phyloP scores from a whole-genome alignment of 1,284 basidiomycete species.

The Stereum hirsutum region DNA sequence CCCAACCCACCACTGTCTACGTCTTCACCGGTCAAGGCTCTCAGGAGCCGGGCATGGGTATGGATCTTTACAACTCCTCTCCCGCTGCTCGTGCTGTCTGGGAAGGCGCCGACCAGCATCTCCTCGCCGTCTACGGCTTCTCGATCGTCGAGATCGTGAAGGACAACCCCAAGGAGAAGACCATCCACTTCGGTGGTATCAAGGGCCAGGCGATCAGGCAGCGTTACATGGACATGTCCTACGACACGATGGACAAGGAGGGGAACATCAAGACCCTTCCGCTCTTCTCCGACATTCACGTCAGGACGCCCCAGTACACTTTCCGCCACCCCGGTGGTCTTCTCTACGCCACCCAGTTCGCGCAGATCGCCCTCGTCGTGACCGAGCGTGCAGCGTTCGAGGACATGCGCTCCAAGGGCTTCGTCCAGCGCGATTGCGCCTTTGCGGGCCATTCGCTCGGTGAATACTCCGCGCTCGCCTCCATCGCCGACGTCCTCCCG shows the following conservation, averaged over 20 bases:
- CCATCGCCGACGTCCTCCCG: conserved; percentile 92
- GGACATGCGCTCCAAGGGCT: conserved; percentile 94
- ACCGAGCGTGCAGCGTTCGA: conserved; percentile 98
- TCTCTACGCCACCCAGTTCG: conserved; percentile 96
- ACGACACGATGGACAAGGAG: conserved; percentile 93
- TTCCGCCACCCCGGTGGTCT: conserved; percentile 95
- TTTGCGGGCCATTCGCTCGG: conserved; percentile 98
- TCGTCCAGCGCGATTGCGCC: conserved; percentile 85
- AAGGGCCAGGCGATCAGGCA: conserved; percentile 97
- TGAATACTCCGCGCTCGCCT: conserved; percentile 96
- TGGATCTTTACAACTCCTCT: conserved; percentile 94
- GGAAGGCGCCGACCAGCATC: conserved; percentile 92
- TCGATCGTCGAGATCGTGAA: conserved; percentile 98
- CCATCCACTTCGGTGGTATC: conserved; percentile 98
- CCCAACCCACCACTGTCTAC: conserved; percentile 88
- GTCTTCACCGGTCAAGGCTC: conserved; percentile 99
- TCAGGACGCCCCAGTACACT: conserved; percentile 90
- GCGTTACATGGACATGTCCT: conserved; percentile 98
- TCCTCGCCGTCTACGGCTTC: conserved; percentile 93
- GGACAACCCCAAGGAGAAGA: conserved; percentile 95
- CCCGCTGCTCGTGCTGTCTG: conserved; percentile 93
- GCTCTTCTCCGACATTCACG: conserved; percentile 88
- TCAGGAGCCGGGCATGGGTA: conserved; percentile 98
- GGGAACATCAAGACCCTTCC: conserved; percentile 92
- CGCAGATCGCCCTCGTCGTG: conserved; percentile 95